Evolutionary conservation across 2,329 filamentous ascomycete species (phyloP), one percentile per base, ranked within the genome.

Genomic region (Diaporthe vexans): DNA sequence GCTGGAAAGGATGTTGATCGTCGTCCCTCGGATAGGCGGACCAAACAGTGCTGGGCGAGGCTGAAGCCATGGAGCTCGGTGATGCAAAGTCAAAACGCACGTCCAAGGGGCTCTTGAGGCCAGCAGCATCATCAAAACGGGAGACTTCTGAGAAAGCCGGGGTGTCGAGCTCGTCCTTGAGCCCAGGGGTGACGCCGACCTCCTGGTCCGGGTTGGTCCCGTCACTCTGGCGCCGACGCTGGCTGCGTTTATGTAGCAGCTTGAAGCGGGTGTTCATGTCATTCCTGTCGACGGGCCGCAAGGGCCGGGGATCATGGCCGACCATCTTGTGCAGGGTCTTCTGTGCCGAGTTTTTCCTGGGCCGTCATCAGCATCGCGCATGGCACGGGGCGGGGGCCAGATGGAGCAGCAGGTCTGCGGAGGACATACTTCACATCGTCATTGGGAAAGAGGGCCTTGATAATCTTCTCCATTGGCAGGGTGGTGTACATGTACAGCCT

Each of bases 261-360:
- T 81, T 81, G 67, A 90, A 84, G 37, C 88, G 88, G 43, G 85
- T 84, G 58, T 82, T 82, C 85, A 90, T 89, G 69, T 91, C 89
- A 24, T 85, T 83, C 15, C 85, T 82, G 48, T 83, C 85, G 74
- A 85, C 86, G 1, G 89, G 89, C 26, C 88, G 86, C 67, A 91
- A 83, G 85, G 89, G 90, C 79, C 89, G 85, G 40, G 89, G 88
- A 51, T 91, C 88, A 75, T 91, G 89, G 76, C 90, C 89, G 43
- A 91, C 85, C 75, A 90, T 85, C 10, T 84, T 82, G 71, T 88
- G 88, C 76, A 91, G 86, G 29, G 87, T 89, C 81, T 91, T 91
- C 78, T 89, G 89, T 46, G 87, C 89, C 37, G 89, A 90, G 77
- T 91, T 89, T 77, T 87, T 87, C 51, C 88, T 90, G 73, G 19